Evolutionary conservation across 31 red algal species (phyloP).

Genomic region (Pterothamnion heteromorphum): DNA sequence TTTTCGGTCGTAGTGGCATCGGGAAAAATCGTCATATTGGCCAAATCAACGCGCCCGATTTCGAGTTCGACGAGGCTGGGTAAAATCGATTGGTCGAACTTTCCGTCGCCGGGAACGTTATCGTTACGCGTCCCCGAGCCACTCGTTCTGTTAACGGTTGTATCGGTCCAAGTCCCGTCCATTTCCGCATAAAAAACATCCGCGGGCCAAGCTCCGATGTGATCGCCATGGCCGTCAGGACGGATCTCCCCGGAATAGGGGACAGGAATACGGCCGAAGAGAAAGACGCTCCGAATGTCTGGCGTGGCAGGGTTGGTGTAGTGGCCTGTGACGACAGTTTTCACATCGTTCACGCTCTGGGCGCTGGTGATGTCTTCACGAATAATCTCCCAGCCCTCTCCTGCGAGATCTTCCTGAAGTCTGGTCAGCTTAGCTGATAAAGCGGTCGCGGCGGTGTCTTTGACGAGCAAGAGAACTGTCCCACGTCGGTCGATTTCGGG

Average conservation of each 20-base stretch:
- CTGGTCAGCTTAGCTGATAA: background rate
- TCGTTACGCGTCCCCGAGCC: background rate
- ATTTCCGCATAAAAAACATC: constrained; percentile 18
- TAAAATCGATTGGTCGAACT: background rate
- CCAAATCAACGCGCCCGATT: background rate
- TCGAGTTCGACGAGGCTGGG: background rate
- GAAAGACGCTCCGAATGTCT: background rate
- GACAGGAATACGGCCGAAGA: background rate
- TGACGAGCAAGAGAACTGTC: background rate
- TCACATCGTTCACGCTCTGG: background rate
- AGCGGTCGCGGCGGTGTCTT: background rate
- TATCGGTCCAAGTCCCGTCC: background rate
- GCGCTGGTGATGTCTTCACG: background rate
- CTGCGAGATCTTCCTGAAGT: background rate
- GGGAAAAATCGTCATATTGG: background rate
- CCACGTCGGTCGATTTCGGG: background rate
- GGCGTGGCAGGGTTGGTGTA: background rate
- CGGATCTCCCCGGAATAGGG: background rate
- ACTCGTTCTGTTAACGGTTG: background rate
- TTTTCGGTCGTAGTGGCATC: background rate
- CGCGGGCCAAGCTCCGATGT: constrained; percentile 4
- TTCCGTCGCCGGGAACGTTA: constrained; percentile 1
- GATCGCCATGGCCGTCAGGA: background rate
- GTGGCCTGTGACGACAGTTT: background rate
- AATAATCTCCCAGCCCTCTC: background rate